A percentile compares a stretch with the other conserved stretches of the same genome.
These are phyloP conservation scores for Exophiala viscosa DNA, from an alignment of 2,329 filamentous ascomycete species.

Conservation along the genomic window DNA sequence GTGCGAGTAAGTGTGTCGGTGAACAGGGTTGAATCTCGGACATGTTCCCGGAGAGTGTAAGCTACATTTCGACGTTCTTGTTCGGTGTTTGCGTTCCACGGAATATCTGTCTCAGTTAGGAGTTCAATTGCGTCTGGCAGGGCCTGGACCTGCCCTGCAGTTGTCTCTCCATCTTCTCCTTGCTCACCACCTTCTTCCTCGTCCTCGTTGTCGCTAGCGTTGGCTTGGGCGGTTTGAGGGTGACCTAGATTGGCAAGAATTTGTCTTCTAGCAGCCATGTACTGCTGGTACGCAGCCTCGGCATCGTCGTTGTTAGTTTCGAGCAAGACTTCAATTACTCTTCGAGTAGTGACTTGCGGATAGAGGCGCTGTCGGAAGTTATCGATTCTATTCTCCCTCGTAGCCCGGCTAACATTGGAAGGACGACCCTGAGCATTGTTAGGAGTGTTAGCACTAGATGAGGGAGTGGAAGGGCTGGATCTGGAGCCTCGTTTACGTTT, in stretches of 20 bases:
- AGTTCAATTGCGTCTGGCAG: background rate
- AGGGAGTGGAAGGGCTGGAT: no score
- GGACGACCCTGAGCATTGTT: background rate
- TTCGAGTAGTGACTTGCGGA: background rate
- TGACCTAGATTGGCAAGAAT: no score
- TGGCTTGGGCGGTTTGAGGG: no score
- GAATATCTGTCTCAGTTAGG: background rate
- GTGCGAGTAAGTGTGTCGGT: background rate
- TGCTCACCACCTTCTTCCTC: background rate
- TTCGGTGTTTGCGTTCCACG: slow-evolving; percentile 4
- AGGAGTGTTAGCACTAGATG: background rate
- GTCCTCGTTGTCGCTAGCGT: background rate
- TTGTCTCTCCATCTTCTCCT: background rate
- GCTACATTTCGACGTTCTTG: slow-evolving; percentile 12
- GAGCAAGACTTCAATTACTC: background rate
- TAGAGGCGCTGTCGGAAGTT: background rate
- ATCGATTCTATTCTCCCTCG: background rate
- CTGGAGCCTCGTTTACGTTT: no score
- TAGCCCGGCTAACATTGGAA: background rate
- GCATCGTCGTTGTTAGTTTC: background rate
- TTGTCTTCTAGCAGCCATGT: no score
- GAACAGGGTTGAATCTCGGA: background rate
- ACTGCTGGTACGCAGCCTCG: no score
- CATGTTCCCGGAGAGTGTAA: background rate
- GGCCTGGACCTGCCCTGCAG: background rate